phyloP scores from a whole-genome alignment of 2,329 filamentous ascomycete genomes.

The Penicillium corylophilum region DNA sequence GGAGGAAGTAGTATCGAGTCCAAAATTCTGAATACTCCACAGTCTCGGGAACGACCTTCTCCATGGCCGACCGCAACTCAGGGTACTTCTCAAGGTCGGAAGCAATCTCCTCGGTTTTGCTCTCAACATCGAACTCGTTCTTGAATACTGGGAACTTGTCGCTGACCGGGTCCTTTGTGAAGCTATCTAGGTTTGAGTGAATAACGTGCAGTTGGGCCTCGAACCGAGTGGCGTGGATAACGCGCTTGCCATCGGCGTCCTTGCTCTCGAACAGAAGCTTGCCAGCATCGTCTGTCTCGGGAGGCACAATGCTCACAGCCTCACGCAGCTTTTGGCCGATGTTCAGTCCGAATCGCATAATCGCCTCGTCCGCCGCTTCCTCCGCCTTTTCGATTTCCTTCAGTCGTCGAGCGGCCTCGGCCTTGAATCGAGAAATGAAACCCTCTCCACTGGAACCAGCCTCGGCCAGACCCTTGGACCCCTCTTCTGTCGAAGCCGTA shows the following conservation, averaged over 20 bases:
- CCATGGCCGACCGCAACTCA: constrained; percentile 85
- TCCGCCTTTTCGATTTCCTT: constrained; percentile 90
- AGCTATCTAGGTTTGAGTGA: constrained; percentile 78
- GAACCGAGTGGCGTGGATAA: constrained; percentile 91
- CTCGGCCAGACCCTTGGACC: constrained; percentile 19
- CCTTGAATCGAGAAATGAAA: constrained; percentile 72
- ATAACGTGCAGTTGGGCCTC: constrained; percentile 96
- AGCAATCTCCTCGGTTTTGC: constrained; percentile 80
- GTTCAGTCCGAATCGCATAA: constrained; percentile 86
- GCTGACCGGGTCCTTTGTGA: constrained; percentile 75
- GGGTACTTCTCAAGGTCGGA: constrained; percentile 80
- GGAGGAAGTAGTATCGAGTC: constrained; percentile 91
- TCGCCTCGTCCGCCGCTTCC: constrained; percentile 92
- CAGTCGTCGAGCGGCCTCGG: constrained; percentile 76
- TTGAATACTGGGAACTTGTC: constrained; percentile 74
- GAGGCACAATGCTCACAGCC: constrained; percentile 82
- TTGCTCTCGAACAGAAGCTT: constrained; percentile 90
- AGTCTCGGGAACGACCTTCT: constrained; percentile 87
- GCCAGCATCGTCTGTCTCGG: constrained; percentile 52
- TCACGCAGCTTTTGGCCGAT: constrained; percentile 87
- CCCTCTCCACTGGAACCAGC: constrained; percentile 50
- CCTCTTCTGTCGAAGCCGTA: constrained; percentile 24
- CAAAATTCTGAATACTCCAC: constrained; percentile 91
- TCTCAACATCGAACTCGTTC: constrained; percentile 72
- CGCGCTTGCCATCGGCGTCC: constrained; percentile 81